Percentiles rank a stretch among this genome's conserved stretches.
Conservation (phyloP, 148 eudicot species). For the Camellia japonica region DNA sequence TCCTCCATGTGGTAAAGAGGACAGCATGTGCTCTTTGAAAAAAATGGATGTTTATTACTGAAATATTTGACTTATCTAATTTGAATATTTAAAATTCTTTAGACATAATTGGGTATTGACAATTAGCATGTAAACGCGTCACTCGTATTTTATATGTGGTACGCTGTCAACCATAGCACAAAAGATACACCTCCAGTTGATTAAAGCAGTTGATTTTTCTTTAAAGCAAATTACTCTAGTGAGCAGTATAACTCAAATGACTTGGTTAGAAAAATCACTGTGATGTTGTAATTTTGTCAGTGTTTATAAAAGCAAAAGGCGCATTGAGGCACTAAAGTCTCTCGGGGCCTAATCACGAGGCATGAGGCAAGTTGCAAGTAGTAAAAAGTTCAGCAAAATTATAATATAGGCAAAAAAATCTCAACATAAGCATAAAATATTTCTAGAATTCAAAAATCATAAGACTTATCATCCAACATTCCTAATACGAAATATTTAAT, state of each 20-base stretch:
- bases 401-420: too few species aligned
- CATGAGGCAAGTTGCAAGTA: too few species aligned
- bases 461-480: too few species aligned
- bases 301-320: too few species aligned
- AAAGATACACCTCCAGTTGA: background rate
- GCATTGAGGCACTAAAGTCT: too few species aligned
- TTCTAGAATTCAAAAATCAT: too few species aligned
- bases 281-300: background rate
- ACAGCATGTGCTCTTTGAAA: background rate
- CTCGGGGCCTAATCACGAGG: too few species aligned
- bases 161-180: background rate
- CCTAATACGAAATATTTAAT: too few species aligned
- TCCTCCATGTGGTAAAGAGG: background rate
- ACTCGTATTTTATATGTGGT: background rate
- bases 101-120: background rate
- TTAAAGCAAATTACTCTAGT: background rate
- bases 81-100: background rate
- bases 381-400: too few species aligned
- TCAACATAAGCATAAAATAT: too few species aligned
- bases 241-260: background rate
- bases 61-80: background rate
- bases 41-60: background rate
- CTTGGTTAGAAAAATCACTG: background rate
- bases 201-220: slow-evolving; percentile 2
- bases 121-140: background rate